Percentiles rank a stretch among this genome's conserved stretches.
These are phyloP conservation scores for Isatis tinctoria DNA, from an alignment of 345 rosid genomes.

Conservation along the genomic window DNA sequence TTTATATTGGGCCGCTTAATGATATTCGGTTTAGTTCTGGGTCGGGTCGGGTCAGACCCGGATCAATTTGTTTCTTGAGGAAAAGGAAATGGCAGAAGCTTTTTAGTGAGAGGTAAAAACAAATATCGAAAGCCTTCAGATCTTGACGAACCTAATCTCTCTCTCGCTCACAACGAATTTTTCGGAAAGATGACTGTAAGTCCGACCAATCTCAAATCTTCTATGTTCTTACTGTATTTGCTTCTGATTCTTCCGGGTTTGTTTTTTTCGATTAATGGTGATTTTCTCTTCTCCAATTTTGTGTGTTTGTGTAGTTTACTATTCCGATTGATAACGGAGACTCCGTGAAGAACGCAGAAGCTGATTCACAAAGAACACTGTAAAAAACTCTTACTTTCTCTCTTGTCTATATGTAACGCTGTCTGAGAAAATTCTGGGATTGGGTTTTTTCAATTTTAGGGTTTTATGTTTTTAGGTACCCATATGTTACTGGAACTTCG, in stretches of 20 bases:
- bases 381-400: conserved; percentile 16
- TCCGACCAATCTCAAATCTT: neutral
- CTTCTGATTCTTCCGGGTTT: neutral
- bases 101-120: neutral
- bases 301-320: conserved; percentile 11
- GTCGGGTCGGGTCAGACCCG: conserved; percentile 1
- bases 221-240: neutral
- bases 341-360: conserved; percentile 33
- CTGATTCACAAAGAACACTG: conserved; percentile 50
- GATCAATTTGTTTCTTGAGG: conserved; percentile 31
- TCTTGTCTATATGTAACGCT: neutral
- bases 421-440: neutral
- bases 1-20: conserved; percentile 3
- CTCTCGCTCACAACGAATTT: neutral
- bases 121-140: conserved; percentile 3
- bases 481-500: conserved; percentile 95
- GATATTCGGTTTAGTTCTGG: conserved; percentile 8
- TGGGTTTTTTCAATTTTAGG: neutral
- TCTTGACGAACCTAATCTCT: conserved; percentile 25
- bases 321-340: conserved; percentile 34
- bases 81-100: conserved; percentile 30
- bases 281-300: neutral
- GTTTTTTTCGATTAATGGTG: neutral
- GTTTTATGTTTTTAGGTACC: conserved; percentile 46
- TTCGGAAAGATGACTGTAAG: conserved; percentile 34